A percentile compares a stretch with the other conserved stretches of the same genome.
Evolutionary conservation across 345 rosid genomes (phyloP).

Genomic region (Mercurialis annua): DNA sequence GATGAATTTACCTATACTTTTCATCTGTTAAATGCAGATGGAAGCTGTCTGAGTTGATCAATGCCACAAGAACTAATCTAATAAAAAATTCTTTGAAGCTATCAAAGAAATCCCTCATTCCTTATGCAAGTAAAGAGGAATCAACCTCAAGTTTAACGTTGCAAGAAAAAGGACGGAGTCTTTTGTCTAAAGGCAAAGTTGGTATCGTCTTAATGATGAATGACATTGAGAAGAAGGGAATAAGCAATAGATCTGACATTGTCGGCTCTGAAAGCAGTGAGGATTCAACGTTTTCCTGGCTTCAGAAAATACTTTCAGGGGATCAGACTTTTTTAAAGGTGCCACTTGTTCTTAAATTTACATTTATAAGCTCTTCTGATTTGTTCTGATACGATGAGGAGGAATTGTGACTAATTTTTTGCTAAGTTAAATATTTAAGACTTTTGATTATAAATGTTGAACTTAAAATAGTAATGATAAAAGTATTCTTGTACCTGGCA

Average conservation of each 20-base stretch:
- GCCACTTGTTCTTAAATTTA: slow-evolving; percentile 11
- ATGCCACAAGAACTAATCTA: slow-evolving; percentile 31
- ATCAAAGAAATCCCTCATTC: slow-evolving; percentile 36
- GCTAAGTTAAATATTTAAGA: neutral
- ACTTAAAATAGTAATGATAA: neutral
- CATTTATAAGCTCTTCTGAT: slow-evolving; percentile 11
- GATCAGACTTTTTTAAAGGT: slow-evolving; percentile 59
- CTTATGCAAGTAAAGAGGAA: slow-evolving; percentile 38
- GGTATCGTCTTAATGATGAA: slow-evolving; percentile 53
- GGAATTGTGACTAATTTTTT: neutral
- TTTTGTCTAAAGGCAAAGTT: slow-evolving; percentile 58
- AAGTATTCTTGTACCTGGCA: neutral
- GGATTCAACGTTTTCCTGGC: slow-evolving; percentile 20
- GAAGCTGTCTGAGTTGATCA: slow-evolving; percentile 41
- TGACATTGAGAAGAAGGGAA: slow-evolving; percentile 26
- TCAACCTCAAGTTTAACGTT: slow-evolving; percentile 35
- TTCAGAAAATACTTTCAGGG: slow-evolving; percentile 41
- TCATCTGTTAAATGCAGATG: slow-evolving; percentile 42
- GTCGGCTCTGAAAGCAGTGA: slow-evolving; percentile 26
- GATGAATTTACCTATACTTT: slow-evolving; percentile 12
- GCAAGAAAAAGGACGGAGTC: slow-evolving; percentile 47
- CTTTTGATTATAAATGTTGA: neutral
- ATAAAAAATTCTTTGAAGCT: slow-evolving; percentile 41
- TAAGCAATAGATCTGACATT: slow-evolving; percentile 21
- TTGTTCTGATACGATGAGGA: neutral